Conservation (phyloP, 305 asterid genomes). For the Fraxinus nigra region DNA sequence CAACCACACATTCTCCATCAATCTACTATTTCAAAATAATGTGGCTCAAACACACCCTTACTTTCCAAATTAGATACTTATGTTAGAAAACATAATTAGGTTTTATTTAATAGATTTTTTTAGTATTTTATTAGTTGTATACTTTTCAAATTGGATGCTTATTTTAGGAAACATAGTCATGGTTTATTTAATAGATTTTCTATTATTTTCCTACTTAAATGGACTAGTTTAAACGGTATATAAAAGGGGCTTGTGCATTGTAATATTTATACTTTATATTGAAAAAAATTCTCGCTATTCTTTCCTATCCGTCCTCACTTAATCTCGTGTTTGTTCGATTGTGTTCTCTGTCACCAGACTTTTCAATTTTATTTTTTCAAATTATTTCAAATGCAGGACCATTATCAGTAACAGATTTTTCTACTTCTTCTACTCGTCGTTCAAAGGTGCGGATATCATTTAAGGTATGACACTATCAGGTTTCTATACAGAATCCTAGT, state of each 20-base stretch:
- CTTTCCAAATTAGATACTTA: background rate
- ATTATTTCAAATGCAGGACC: slow-evolving; percentile 21
- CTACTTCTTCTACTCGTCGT: slow-evolving; percentile 13
- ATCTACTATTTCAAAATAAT: too few relatives aligned
- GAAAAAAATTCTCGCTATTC: background rate
- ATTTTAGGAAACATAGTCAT: background rate
- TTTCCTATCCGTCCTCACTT: background rate
- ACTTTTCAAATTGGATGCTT: background rate
- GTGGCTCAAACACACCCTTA: too few relatives aligned
- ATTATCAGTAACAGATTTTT: slow-evolving; percentile 20
- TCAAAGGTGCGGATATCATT: slow-evolving; percentile 24
- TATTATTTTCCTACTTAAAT: background rate
- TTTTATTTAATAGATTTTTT: too few relatives aligned
- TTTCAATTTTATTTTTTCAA: background rate
- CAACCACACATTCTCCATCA: too few relatives aligned
- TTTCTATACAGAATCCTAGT: background rate
- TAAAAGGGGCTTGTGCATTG: background rate
- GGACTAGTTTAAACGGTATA: background rate
- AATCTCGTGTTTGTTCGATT: background rate
- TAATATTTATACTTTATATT: background rate
- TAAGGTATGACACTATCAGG: slow-evolving; percentile 3
- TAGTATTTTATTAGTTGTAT: too few relatives aligned
- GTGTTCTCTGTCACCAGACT: background rate
- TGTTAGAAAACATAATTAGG: background rate
- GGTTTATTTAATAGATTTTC: background rate